Conservation (phyloP, 2,329 filamentous ascomycete genomes). For the Chrysoporthe austroafricana region DNA sequence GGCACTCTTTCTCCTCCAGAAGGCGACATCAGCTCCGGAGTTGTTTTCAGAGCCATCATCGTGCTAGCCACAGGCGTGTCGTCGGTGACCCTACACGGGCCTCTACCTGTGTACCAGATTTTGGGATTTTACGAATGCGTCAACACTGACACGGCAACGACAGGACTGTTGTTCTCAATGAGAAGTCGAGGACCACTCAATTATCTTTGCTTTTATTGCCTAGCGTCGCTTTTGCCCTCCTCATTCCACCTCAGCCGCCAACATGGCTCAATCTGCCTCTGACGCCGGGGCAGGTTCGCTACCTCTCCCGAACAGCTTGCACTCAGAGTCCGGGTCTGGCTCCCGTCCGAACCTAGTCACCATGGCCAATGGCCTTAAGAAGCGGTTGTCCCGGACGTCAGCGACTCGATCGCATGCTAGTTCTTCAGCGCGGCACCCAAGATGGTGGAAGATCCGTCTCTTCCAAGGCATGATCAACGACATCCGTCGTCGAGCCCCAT, state of each 20-base stretch:
- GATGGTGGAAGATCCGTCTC: slow-evolving; percentile 75
- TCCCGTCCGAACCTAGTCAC: slow-evolving; percentile 22
- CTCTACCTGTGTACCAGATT: neutral
- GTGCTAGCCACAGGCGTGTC: neutral
- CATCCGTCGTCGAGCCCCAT: slow-evolving; percentile 73
- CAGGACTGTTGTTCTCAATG: neutral
- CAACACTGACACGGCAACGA: neutral
- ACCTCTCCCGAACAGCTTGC: slow-evolving; percentile 17
- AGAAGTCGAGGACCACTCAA: neutral
- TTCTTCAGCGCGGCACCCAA: slow-evolving; percentile 1
- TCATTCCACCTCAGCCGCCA: neutral
- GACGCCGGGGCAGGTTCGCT: slow-evolving; percentile 35
- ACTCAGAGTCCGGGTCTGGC: slow-evolving; percentile 26
- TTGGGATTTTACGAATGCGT: neutral
- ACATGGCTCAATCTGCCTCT: slow-evolving; percentile 1
- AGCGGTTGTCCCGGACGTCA: slow-evolving; percentile 15
- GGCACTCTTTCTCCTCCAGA: neutral
- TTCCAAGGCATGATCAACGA: slow-evolving; percentile 84
- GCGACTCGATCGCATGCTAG: slow-evolving; percentile 13
- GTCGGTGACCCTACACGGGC: neutral
- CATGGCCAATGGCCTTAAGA: slow-evolving; percentile 32
- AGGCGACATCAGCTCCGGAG: no score
- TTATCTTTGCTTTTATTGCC: neutral
- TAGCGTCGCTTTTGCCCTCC: neutral
- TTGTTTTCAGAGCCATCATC: neutral